Base-by-base conservation (phyloP, 2,329 filamentous ascomycete species). In the Mycosphaerella arachidis region DNA sequence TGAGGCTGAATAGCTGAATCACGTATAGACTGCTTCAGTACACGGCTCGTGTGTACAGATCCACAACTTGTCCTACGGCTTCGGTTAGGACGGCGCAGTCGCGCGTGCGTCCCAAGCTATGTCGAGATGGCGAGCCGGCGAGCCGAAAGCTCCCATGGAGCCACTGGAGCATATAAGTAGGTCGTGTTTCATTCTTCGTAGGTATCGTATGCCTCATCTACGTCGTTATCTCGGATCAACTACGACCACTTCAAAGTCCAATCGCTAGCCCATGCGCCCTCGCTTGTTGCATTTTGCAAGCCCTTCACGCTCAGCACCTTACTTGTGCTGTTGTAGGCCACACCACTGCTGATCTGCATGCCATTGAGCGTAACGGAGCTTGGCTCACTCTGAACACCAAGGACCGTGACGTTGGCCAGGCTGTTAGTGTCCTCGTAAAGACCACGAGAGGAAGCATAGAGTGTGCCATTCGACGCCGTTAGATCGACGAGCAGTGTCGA, bases 381-480 rank as follows among this genome's bases (percentile, higher is more conserved):
- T 66, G 66, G 73, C 58, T 73, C 65, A 24, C 67, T 66, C 18
- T 73, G 62, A 1, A 88, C 77, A 27, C 87, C 87, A 61, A 89
- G 66, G 46, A 90, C 72, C 0, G 85, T 88, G 48, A 89, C 78
- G 59, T 86, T 87, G 1, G 80, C 82, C 5, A 90, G 77, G 0
- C 81, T 72, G 65, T 86, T 87, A 0, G 70, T 73, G 61, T 88
- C 85, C 7, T 75, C 67, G 70, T 80, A 89, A 3, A 71, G 71
- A 0, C 87, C 86, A 0, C 73, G 67, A 0, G 79, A 76, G 1
- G 71, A 75, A 0, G 81, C 82, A 31, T 77, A 79, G 1, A 89
- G 71, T 6, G 76, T 77, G 0, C 77, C 77, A 8, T 74, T 71
- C 0, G 74, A 72, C 0, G 77, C 78, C 0, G 75, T 73, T 55